Evolutionary conservation across 164 flowering plant species (phyloP).

Genomic region (Houttuynia cordata): DNA sequence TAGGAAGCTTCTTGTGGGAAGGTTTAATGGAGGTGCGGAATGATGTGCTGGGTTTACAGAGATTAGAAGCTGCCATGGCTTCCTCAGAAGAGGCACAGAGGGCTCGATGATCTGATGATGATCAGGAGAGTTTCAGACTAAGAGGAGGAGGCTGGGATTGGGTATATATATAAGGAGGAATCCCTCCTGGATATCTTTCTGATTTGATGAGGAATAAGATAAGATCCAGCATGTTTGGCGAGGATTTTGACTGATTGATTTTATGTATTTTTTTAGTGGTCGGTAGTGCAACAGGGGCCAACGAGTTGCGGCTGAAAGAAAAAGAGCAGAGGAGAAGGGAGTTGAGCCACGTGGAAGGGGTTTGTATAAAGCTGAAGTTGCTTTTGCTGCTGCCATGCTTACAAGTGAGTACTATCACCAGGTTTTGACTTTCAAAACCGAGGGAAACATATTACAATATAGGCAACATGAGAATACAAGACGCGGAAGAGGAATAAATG

Average conservation of each 20-base stretch:
- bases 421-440: too few relatives aligned
- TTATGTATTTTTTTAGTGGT: slow-evolving; percentile 8
- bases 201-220: not conserved
- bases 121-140: not conserved
- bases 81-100: not conserved
- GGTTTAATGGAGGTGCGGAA: not conserved
- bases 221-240: slow-evolving; percentile 18
- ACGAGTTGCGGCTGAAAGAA: not conserved
- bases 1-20: not conserved
- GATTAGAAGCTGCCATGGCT: not conserved
- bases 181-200: not conserved
- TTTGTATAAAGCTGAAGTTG: not conserved
- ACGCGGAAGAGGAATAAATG: too few relatives aligned
- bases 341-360: not conserved
- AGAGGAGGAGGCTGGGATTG: not conserved
- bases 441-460: too few relatives aligned
- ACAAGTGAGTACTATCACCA: too few relatives aligned
- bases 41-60: slow-evolving; percentile 1
- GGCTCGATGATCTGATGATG: not conserved
- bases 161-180: not conserved
- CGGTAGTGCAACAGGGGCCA: slow-evolving; percentile 6
- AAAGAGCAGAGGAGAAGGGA: not conserved
- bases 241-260: slow-evolving; percentile 19
- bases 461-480: too few relatives aligned
- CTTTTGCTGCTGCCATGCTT: not conserved